Conservation (phyloP, 176 grass and related monocot species). For the Raddia guianensis region DNA sequence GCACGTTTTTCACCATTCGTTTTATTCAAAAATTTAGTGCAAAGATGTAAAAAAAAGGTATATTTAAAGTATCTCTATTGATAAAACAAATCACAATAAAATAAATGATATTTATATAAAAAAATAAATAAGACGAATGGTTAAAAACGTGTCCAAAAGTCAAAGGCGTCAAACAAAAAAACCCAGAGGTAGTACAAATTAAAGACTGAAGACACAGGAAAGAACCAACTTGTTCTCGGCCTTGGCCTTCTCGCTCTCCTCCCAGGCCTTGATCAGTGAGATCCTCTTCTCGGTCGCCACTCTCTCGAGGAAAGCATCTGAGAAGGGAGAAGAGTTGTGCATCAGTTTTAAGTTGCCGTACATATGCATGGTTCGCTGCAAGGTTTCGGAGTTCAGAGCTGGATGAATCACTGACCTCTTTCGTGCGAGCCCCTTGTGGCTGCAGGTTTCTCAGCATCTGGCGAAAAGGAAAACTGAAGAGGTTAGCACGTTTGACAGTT, state of each 20-base stretch:
- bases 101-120: too few relatives aligned
- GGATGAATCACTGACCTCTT: constrained; percentile 44
- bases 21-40: too few relatives aligned
- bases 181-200: too few relatives aligned
- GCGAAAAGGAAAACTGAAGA: not conserved
- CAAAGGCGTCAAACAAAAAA: too few relatives aligned
- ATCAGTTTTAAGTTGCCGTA: not conserved
- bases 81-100: too few relatives aligned
- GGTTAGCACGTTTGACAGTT: not conserved
- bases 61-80: too few relatives aligned
- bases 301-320: constrained; percentile 47
- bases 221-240: constrained; percentile 54
- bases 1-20: too few relatives aligned
- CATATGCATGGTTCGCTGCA: not conserved
- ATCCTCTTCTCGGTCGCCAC: constrained; percentile 55
- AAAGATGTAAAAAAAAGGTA: too few relatives aligned
- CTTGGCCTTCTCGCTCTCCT: constrained; percentile 79
- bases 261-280: constrained; percentile 71
- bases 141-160: too few relatives aligned
- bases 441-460: constrained; percentile 47
- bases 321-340: not conserved
- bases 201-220: not conserved
- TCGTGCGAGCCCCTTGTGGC: constrained; percentile 39
- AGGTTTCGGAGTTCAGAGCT: not conserved
- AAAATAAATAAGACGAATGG: too few relatives aligned